Base-by-base conservation (phyloP, 2,329 filamentous ascomycete genomes). In the Talaromyces amestolkiae region DNA sequence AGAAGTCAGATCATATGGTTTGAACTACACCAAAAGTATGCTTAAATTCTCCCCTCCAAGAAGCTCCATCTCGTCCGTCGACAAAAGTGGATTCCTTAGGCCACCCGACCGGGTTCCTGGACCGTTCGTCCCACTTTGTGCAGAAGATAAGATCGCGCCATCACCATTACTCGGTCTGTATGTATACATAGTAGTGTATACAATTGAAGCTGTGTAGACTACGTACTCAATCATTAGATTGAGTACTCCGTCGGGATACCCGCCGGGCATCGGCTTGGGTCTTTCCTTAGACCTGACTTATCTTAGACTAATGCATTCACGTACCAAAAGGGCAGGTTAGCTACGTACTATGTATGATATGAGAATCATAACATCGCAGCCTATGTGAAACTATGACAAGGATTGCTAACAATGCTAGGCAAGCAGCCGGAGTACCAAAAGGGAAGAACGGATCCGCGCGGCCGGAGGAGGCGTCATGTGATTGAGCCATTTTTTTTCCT, bases 81-180 rank as follows among this genome's bases (percentile, higher is more conserved):
- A 61, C 41, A 61, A 49, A 49, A 61, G 45, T 47, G 45, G 45
- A 49, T 61, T 61, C 47, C 33, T 24, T 61, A 35, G 22, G 43
- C 35, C 41, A 19, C 33, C 19, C 47, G 60, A 53, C 60, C 60
- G 43, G 53, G 41, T 63, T 63, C 60, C 60, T 53, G 49, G 43
- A 53, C 41, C 47, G 33, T 49, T 37, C 35, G 60, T 37, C 60
- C 60, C 60, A 63, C 60, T 49, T 56, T 56, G 53, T 56, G 53
- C 53, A 56, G 53, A 56, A 56, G 33, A 35, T 22, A 56, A 56
- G 51, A 56, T 37, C 51, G 51, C 31, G 24, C 27, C 45, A 31
- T 6, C 27, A 31, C 27, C 27, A 31, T 31, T 31, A 7, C 27
- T 31, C 27, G 27, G 27, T 31, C 27, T 31, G 27, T 6, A 8